Evolutionary conservation across 2,329 filamentous ascomycete species (phyloP), one percentile per base, ranked within the genome.

Genomic region (Aspergillus aculeatinus): DNA sequence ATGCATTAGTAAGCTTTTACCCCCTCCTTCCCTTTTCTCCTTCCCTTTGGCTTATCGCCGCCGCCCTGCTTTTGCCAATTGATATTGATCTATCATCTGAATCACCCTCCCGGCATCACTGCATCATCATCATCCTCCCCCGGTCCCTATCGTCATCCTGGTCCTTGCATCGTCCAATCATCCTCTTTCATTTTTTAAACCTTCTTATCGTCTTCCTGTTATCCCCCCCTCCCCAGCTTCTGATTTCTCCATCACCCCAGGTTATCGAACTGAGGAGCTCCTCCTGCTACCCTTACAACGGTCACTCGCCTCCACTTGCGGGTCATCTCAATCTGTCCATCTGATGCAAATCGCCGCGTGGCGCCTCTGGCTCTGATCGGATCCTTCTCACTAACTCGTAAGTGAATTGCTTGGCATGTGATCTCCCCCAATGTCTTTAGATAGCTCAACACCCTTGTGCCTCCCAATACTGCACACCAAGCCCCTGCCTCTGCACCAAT

Each of bases 241-340:
- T 58, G 31, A 48, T 29, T 48, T 44, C 50, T n/a, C 50, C 23
- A 47, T 39, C 16, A 35, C 25, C 48, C 23, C 55, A 47, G n/a
- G 54, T 5, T 39, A 29, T 57, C 48, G 42, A 21, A 35, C 33
- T 35, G 19, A 57, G 47, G 53, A 57, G 35, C 50, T 35, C 14
- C 16, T 16, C 58, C 9, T 27, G 27, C 27, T 7, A 27, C 27
- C 9, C 27, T 27, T 9, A 27, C 27, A 9, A 27, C 27, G 27
- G 27, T 9, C 27, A 33, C 49, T 51, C 58, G 55, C 60, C 58
- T 63, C 60, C 60, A 63, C 60, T 63, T 63, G 61, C 61, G 61
- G 61, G 61, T 63, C 60, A 35, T 58, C 27, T 35, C 53, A 48
- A 21, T 31, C 21, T 31, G 6, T 16, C 53, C 31, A 33, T 48